Evolutionary conservation across 2,329 filamentous ascomycete genomes (phyloP).

Genomic region (Penicillium psychrosexuale): DNA sequence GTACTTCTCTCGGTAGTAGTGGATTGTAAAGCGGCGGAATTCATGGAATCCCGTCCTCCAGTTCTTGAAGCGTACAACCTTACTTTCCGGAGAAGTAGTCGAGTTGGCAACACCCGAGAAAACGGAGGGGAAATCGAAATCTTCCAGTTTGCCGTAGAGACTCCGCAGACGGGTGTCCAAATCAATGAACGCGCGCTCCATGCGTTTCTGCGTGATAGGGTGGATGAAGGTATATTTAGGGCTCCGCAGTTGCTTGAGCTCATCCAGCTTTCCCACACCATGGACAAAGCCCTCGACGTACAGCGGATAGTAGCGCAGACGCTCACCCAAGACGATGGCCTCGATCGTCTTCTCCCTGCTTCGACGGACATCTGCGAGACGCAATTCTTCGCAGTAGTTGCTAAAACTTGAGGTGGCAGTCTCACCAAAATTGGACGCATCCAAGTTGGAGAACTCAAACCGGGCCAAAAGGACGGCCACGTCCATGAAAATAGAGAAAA

Average conservation of each 20-base stretch:
- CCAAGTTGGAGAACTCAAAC: constrained; percentile 60
- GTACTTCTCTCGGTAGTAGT: constrained; percentile 65
- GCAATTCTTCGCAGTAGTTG: constrained; percentile 70
- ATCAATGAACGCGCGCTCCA: constrained; percentile 79
- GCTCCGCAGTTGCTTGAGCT: constrained; percentile 66
- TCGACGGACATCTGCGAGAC: constrained; percentile 72
- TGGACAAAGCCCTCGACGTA: constrained; percentile 93
- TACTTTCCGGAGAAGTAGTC: constrained; percentile 72
- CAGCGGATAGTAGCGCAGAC: constrained; percentile 74
- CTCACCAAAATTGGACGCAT: constrained; percentile 63
- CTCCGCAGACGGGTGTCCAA: constrained; percentile 68
- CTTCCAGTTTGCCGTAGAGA: constrained; percentile 69
- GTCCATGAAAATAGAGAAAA: constrained; percentile 61
- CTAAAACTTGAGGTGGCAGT: constrained; percentile 52
- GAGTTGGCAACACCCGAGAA: constrained; percentile 87
- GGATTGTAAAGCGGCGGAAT: constrained; percentile 70
- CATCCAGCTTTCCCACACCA: constrained; percentile 77
- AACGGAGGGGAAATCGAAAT: constrained; percentile 87
- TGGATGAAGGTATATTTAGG: constrained; percentile 70
- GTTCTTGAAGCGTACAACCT: constrained; percentile 73
- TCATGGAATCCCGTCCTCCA: constrained; percentile 75
- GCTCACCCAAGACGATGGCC: constrained; percentile 82
- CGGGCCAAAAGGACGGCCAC: constrained; percentile 56
- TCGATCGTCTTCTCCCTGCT: constrained; percentile 89
- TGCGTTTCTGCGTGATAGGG: constrained; percentile 67